A percentile compares a stretch with the other conserved stretches of the same genome.
These are phyloP conservation scores for Populus hybrid DNA, from an alignment of 441 rosid species.

Conservation along the genomic window DNA sequence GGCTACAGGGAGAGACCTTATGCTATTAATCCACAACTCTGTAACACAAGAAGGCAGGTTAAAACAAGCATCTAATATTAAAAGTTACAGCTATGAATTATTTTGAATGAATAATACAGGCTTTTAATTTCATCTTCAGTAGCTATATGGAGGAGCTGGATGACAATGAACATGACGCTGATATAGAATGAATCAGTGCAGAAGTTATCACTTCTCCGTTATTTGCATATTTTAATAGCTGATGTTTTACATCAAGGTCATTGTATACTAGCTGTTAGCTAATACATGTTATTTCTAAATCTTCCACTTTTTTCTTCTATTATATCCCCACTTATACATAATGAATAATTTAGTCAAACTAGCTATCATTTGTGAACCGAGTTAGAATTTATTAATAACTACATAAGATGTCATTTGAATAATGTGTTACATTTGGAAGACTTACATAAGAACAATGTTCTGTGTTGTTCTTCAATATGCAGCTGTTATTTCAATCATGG, in stretches of 20 bases:
- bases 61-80: not conserved
- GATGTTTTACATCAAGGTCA: not conserved
- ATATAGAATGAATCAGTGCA: not conserved
- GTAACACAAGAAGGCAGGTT: constrained; percentile 21
- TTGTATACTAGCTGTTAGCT: not conserved
- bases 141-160: not conserved
- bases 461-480: not conserved
- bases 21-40: constrained; percentile 41
- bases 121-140: not conserved
- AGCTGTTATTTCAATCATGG: not conserved
- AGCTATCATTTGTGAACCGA: not conserved
- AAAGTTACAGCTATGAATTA: not conserved
- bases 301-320: not conserved
- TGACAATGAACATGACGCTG: not conserved
- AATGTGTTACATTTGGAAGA: not conserved
- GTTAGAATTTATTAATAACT: not conserved
- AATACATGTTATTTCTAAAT: not conserved
- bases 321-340: not conserved
- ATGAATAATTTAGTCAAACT: not conserved
- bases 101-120: not conserved
- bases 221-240: not conserved
- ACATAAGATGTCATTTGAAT: not conserved
- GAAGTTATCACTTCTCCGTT: not conserved
- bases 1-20: constrained; percentile 41
- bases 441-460: not conserved